Evolutionary conservation across 495 filamentous ascomycete genomes (phyloP), one percentile per base, ranked within the genome.

Genomic region (Aspergillus sparsus): DNA sequence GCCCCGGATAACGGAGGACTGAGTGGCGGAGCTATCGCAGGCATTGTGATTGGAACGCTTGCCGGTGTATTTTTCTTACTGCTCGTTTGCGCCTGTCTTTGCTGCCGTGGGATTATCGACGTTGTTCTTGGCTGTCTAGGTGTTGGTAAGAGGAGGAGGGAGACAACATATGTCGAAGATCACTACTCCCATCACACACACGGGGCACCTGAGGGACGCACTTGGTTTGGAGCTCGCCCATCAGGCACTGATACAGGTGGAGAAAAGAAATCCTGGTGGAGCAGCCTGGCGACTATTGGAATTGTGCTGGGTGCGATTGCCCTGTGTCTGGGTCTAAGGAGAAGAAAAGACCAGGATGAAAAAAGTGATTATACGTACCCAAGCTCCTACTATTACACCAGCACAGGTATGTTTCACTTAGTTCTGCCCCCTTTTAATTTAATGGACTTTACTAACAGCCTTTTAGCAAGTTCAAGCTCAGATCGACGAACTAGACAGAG

Each of bases 11-110:
- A 79, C 58, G 77, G 80, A 52, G 82, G 83, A 55, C 78, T 97
- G 49, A 91, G 87, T 67, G 85, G 83, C 51, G 92, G 92, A 58
- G 92, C 92, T 27, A 96, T 97, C 66, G 92, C 92, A n/a, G 92
- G 92, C 45, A 97, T 97, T 63, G 92, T 97, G 61, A 89, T 97
- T 50, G 92, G 92, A 62, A 85, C 87, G 6, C 83, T 97, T 63
- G 84, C 83, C n/a, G 92, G 88, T 66, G 79, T 92, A 21, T 70
- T 87, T 50, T 71, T 96, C 2, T 78, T 96, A 13, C 67, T 90
- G 10, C 81, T 93, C 5, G 64, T 96, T 53, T 92, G 89, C 73
- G 82, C 86, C 69, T 92, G 84, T 77, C 84, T 86, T 74, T 88
- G 91, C 64, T 82, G 87, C 60, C 83, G 82, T 60, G 86, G 86